These are phyloP conservation scores for Aristolochia fimbriata DNA, from an alignment of 164 flowering plant species.

Conservation along the genomic window DNA sequence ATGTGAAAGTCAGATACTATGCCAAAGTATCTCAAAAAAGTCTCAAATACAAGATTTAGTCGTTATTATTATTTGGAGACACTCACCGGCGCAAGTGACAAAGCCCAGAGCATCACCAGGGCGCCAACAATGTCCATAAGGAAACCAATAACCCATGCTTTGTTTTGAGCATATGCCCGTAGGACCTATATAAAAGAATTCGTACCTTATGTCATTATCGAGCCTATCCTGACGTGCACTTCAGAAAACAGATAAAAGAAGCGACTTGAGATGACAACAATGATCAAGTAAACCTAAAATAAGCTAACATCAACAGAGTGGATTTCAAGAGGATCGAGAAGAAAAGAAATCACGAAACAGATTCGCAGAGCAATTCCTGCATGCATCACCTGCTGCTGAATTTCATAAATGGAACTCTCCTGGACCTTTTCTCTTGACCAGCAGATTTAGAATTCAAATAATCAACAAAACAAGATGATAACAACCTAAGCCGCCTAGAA, in stretches of 20 bases:
- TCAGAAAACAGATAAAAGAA: neutral
- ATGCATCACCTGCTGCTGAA: too few species aligned
- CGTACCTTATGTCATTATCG: too few species aligned
- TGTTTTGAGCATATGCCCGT: slow-evolving; percentile 82
- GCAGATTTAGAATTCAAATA: neutral
- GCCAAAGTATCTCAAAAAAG: too few species aligned
- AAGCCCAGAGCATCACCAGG: slow-evolving; percentile 79
- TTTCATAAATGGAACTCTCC: too few species aligned
- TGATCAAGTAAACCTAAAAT: neutral
- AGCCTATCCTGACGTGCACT: too few species aligned
- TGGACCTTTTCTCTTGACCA: neutral
- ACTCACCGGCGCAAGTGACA: slow-evolving; percentile 92
- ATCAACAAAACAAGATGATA: neutral
- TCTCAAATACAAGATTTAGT: neutral
- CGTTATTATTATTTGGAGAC: neutral
- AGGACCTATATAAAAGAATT: slow-evolving; percentile 32
- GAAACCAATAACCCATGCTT: slow-evolving; percentile 70
- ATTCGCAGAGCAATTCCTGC: too few species aligned
- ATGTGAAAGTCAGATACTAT: too few species aligned
- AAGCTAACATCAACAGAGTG: neutral
- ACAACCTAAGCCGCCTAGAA: neutral
- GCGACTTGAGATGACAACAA: neutral
- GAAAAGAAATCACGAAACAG: too few species aligned
- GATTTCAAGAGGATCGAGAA: too few species aligned
- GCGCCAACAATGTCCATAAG: slow-evolving; percentile 93